Conservation (phyloP, 371 early-diverging fungal genomes). For the Umbelopsis sp. region DNA sequence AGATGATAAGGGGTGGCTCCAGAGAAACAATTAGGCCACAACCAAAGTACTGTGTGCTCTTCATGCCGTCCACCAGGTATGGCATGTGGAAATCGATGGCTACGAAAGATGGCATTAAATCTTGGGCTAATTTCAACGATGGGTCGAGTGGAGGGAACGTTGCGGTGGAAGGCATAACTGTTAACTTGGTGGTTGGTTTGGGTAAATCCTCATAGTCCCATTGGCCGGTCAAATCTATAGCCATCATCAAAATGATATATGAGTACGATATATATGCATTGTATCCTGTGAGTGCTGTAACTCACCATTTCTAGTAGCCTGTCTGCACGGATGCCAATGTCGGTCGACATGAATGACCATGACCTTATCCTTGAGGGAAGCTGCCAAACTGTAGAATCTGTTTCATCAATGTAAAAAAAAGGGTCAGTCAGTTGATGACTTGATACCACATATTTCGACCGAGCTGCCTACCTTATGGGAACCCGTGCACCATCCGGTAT, state of each 20-base stretch:
- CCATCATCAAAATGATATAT: too few species aligned
- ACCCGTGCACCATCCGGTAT: constrained; percentile 81
- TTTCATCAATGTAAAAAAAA: too few species aligned
- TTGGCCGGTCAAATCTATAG: constrained; percentile 66
- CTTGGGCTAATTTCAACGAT: constrained; percentile 52
- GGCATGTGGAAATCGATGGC: constrained; percentile 72
- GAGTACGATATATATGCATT: too few species aligned
- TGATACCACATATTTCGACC: neutral
- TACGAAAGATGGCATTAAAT: constrained; percentile 62
- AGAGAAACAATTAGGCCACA: constrained; percentile 81
- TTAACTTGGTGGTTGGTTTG: constrained; percentile 29
- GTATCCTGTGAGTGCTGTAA: neutral
- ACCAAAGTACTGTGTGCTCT: constrained; percentile 65
- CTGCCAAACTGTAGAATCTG: constrained; percentile 69
- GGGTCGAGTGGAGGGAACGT: constrained; percentile 46
- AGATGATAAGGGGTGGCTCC: constrained; percentile 71
- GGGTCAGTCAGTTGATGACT: too few species aligned
- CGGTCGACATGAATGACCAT: constrained; percentile 79
- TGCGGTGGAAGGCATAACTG: constrained; percentile 31
- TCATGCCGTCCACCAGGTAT: constrained; percentile 74
- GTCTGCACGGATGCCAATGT: constrained; percentile 80
- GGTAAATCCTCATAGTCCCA: constrained; percentile 76
- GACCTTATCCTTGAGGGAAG: constrained; percentile 70
- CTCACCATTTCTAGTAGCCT: constrained; percentile 81
- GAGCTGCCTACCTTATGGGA: constrained; percentile 49